These are phyloP conservation scores for Neonectria faginata DNA, from an alignment of 2,329 filamentous ascomycete genomes.

Conservation along the genomic window DNA sequence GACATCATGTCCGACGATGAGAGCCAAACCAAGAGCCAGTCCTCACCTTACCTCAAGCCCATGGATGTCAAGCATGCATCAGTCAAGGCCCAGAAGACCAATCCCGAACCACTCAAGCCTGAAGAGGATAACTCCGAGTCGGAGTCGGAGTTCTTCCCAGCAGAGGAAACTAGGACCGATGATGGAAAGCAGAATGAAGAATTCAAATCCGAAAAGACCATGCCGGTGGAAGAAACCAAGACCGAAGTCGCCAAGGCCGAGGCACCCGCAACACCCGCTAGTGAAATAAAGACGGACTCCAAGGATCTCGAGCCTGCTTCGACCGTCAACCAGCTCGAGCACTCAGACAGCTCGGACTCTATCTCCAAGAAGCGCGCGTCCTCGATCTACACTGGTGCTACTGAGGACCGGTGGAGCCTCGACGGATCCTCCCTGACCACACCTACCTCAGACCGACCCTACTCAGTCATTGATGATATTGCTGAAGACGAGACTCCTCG, in stretches of 20 bases:
- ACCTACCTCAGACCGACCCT: slow-evolving; percentile 53
- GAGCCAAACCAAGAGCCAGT: slow-evolving; percentile 32
- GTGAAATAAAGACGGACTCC: slow-evolving; percentile 22
- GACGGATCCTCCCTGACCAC: slow-evolving; percentile 54
- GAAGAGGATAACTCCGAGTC: slow-evolving; percentile 34
- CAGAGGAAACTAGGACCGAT: slow-evolving; percentile 31
- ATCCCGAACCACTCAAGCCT: slow-evolving; percentile 13
- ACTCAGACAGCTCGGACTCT: slow-evolving; percentile 46
- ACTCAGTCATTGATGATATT: slow-evolving; percentile 49
- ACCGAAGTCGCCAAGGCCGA: slow-evolving; percentile 19
- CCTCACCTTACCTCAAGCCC: slow-evolving; percentile 38
- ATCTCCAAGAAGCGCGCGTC: slow-evolving; percentile 52
- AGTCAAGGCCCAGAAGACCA: slow-evolving; percentile 30
- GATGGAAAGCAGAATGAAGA: slow-evolving; percentile 13
- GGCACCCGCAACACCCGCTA: not conserved
- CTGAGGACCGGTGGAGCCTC: slow-evolving; percentile 53
- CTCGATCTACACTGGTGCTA: slow-evolving; percentile 54
- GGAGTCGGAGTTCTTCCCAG: slow-evolving; percentile 38
- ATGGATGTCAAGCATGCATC: slow-evolving; percentile 32
- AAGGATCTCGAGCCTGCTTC: slow-evolving; percentile 29
- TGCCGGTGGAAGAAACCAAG: slow-evolving; percentile 14
- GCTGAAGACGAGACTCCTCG: slow-evolving; percentile 49
- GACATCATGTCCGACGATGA: slow-evolving; percentile 45
- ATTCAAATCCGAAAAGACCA: slow-evolving; percentile 18
- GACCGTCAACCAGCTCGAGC: slow-evolving; percentile 36